Evolutionary conservation across 176 grass and related monocot species (phyloP).

Genomic region (Oryza rufipogon): DNA sequence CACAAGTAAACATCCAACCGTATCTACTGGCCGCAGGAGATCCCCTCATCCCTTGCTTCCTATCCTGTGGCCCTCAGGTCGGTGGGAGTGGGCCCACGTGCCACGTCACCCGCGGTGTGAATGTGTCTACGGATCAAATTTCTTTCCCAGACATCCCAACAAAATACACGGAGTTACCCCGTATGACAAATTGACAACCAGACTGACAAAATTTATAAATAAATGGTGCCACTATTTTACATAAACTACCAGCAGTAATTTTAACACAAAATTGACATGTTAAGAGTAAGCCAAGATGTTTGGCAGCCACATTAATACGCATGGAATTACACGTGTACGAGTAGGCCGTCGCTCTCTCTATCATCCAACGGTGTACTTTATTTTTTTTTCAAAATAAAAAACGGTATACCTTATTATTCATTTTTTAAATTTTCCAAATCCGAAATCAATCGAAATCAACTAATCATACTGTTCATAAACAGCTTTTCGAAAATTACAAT

Average conservation of each 20-base stretch:
- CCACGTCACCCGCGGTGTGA: not conserved
- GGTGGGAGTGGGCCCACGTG: not conserved
- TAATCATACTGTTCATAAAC: not conserved
- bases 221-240: too few species aligned
- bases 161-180: too few species aligned
- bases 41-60: not conserved
- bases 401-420: too few species aligned
- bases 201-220: too few species aligned
- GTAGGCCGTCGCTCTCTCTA: not conserved
- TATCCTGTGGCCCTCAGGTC: not conserved
- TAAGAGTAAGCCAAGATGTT: not conserved
- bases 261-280: not conserved
- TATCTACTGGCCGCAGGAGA: not conserved
- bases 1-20: not conserved
- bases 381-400: too few species aligned
- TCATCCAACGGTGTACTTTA: too few species aligned
- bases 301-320: not conserved
- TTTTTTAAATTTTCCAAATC: not conserved
- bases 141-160: not conserved
- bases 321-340: not conserved
- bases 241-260: too few species aligned
- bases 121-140: not conserved
- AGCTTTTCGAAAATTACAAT: conserved; percentile 39
- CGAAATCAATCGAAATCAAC: not conserved
- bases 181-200: too few species aligned